phyloP scores from a whole-genome alignment of 2,329 filamentous ascomycete species.

The Rutstroemia sydowiana region DNA sequence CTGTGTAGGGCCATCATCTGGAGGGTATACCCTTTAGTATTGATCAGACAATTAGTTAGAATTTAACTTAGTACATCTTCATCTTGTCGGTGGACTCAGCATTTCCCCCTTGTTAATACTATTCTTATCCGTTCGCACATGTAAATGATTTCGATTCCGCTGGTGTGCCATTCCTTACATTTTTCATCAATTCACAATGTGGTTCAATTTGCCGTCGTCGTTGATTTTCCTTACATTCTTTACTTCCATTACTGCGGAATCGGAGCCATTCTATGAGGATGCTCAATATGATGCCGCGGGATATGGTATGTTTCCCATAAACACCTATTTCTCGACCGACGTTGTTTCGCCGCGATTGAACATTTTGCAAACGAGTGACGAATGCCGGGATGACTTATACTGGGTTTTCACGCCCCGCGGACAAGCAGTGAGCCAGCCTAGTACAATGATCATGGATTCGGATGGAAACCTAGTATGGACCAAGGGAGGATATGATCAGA shows the following conservation, averaged over 20 bases:
- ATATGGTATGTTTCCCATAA: slow-evolving; percentile 32
- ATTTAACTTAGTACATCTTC: too few species aligned
- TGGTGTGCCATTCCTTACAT: not conserved
- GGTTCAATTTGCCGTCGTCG: not conserved
- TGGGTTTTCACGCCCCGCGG: slow-evolving; percentile 36
- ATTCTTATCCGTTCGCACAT: not conserved
- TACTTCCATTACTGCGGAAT: not conserved
- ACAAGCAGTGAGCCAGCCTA: slow-evolving; percentile 27
- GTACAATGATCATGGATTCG: slow-evolving; percentile 38
- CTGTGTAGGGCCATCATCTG: too few species aligned
- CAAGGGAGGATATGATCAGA: slow-evolving; percentile 29
- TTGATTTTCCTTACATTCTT: not conserved
- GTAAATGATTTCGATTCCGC: not conserved
- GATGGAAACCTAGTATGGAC: slow-evolving; percentile 41
- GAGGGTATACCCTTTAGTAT: too few species aligned
- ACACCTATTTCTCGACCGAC: slow-evolving; percentile 30
- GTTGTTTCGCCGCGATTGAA: slow-evolving; percentile 32
- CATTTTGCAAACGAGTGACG: slow-evolving; percentile 23
- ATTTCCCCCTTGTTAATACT: too few species aligned
- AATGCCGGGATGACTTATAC: slow-evolving; percentile 35
- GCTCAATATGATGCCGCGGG: slow-evolving; percentile 29
- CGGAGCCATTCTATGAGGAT: slow-evolving; percentile 14
- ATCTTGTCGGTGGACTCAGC: too few species aligned
- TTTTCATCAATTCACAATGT: not conserved
- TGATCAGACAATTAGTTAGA: too few species aligned